Conservation (phyloP, 108 stramenopile genomes). For the Pseudonitzschia delicatissima region DNA sequence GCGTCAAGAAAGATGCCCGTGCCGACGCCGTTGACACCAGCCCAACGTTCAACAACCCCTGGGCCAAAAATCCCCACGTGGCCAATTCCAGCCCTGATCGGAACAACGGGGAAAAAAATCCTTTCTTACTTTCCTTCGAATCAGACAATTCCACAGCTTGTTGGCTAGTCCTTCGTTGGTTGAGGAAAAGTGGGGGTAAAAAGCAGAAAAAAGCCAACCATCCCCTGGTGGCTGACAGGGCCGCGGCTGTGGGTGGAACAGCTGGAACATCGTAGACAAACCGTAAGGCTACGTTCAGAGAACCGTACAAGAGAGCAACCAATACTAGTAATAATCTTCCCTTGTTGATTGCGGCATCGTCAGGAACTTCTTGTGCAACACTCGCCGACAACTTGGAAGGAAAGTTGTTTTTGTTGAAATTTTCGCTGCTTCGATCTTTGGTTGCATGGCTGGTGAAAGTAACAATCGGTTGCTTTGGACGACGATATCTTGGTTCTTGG, state of each 20-base stretch:
- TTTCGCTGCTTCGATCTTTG: not conserved
- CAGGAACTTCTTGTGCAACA: not conserved
- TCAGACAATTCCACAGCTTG: not conserved
- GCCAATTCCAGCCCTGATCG: constrained; percentile 55
- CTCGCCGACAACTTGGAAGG: not conserved
- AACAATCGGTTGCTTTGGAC: not conserved
- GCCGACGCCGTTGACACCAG: constrained; percentile 48
- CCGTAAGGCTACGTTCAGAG: constrained; percentile 53
- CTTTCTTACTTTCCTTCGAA: not conserved
- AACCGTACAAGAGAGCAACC: constrained; percentile 61
- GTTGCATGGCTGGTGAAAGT: not conserved
- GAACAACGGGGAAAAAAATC: constrained; percentile 16
- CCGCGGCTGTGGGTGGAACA: constrained; percentile 41
- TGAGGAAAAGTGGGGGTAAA: constrained; percentile 35
- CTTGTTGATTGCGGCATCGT: not conserved
- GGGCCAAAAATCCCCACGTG: constrained; percentile 61
- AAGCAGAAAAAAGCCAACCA: constrained; percentile 49
- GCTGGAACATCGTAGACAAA: constrained; percentile 42
- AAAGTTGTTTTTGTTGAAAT: not conserved
- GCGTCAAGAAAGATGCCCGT: constrained; percentile 63
- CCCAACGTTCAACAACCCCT: constrained; percentile 59
- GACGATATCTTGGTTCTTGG: constrained; percentile 1
- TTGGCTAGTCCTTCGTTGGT: not conserved
- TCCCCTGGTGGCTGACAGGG: constrained; percentile 46
- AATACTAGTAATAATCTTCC: constrained; percentile 44